These are phyloP conservation scores for Colletotrichum echinochloae DNA, from an alignment of 2,329 filamentous ascomycete genomes.

Conservation along the genomic window DNA sequence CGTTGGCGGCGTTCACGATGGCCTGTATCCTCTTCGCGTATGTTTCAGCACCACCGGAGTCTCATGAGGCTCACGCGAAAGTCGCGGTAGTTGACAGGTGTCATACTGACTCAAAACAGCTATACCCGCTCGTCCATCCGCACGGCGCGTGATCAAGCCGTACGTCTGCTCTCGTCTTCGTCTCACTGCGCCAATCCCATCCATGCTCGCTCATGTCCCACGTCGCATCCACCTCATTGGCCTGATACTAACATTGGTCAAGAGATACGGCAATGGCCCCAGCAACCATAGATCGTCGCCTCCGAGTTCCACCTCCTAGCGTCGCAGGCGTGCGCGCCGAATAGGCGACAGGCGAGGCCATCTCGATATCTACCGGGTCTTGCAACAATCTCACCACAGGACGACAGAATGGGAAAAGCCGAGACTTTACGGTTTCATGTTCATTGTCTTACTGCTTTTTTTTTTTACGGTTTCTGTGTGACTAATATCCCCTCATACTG, in stretches of 20 bases:
- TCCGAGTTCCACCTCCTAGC: not conserved
- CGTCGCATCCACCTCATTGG: not conserved
- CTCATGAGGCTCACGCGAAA: not conserved
- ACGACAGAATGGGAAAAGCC: not conserved
- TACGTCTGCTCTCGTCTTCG: slow-evolving; percentile 40
- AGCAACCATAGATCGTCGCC: slow-evolving; percentile 11
- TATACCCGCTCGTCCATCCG: slow-evolving; percentile 58
- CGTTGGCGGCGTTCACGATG: slow-evolving; percentile 66
- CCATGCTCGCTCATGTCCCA: not conserved
- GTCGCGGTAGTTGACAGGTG: too few species aligned
- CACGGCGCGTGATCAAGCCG: slow-evolving; percentile 51
- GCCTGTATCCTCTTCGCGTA: slow-evolving; percentile 63
- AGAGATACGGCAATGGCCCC: slow-evolving; percentile 28
- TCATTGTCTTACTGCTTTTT: not conserved
- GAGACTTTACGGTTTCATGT: not conserved
- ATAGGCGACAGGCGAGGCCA: not conserved
- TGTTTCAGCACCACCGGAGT: slow-evolving; percentile 25
- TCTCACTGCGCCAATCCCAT: not conserved
- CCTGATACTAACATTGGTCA: not conserved
- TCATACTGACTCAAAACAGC: slow-evolving; percentile 43
- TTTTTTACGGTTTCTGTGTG: slow-evolving; percentile 1
- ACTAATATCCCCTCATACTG: slow-evolving; percentile 8
- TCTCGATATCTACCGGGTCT: not conserved
- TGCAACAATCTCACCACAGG: not conserved
- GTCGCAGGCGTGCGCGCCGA: not conserved